Evolutionary conservation across 495 filamentous ascomycete genomes (phyloP), one percentile per base, ranked within the genome.

Genomic region (Penicillium lagena): DNA sequence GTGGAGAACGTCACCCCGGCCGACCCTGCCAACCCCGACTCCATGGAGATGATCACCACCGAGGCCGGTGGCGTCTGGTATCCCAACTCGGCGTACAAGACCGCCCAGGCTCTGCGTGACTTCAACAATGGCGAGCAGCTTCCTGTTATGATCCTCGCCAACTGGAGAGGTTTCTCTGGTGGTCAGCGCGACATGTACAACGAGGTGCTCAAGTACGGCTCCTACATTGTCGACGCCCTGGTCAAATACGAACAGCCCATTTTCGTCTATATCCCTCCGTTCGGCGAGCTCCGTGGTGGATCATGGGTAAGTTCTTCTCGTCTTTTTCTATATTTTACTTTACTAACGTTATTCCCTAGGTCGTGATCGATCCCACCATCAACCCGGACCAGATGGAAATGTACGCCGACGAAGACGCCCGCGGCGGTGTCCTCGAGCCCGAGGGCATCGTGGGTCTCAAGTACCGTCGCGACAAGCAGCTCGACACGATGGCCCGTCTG

Each of bases 151-250:
- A 97, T 98, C 68, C 79, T 98, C 38, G 93, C 93, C 66, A 98
- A 98, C 78, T 98, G 93, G 93, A 80, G 93, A 78, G 93, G 93
- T 71, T 98, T 98, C 86, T 96, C 93, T 44, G 93, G 93, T 74
- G 93, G 93, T 40, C 93, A 98, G 71, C 87, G 90, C 56, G 93
- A 98, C 66, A 98, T 98, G 93, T 98, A 95, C 81, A 95, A 96
- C 71, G 93, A 98, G 68, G 94, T 98, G 8, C 82, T 98, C 64
- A 98, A 98, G 76, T 98, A 98, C 62, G 93, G 93, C 54, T 95
- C 89, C 11, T 96, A 90, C 78, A 98, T 98, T 56, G 93, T 98
- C 49, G 93, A 98, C 63, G 90, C 93, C 35, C 80, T 98, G 29
- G 90, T 96, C 77, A 93, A 95, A 67, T 97, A 89, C 58, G 90